Base-by-base conservation (phyloP, 805 yeast genomes). In the Jamesozyma lodderae region DNA sequence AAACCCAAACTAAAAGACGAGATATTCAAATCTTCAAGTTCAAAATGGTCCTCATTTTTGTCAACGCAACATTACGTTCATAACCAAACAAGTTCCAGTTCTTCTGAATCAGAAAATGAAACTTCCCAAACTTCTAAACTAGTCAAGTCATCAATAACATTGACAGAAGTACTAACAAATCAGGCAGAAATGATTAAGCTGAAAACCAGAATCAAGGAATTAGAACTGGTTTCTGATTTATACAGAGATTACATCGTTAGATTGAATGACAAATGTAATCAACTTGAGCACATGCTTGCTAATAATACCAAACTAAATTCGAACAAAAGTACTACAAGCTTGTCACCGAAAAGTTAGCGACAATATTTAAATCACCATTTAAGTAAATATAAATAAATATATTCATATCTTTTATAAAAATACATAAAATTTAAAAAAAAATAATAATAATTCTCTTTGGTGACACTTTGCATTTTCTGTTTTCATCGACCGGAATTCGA, bases 211-310 rank as follows among this genome's bases (percentile, higher is more conserved):
- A 84, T 87, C 19, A 75, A 83, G 8, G 97, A 88, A 57, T 70
- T 90, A 45, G 96, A 90, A 57, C 68, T 88, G 33, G 95, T 90
- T 30, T 85, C 86, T 53, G 96, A 90, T 55, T 65, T 88, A 45
- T 83, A 85, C 64, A 74, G 84, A 48, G 73, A 88, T 6, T 72
- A 94, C 48, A 82, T 88, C 30, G 66, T 73, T 57, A 95, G 88
- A 56, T 67, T 88, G 47, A 96, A 88, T 35, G 49, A 45, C 29
- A 55, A 46, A 60, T 52, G 55, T 42, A 43, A 42, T 11, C 27
- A 26, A 11, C 21, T 36, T 7, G 37, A 37, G 22, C 7, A 10
- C 9, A 8, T 22, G 9, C 16, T 22, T 7, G 6, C 10, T 22
- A 22, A 22, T 22, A 6, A 22, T 22, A 22, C 24, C 6, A 22